phyloP scores from a whole-genome alignment of 208 protist genomes.

The Acanthamoeba triangularis region DNA sequence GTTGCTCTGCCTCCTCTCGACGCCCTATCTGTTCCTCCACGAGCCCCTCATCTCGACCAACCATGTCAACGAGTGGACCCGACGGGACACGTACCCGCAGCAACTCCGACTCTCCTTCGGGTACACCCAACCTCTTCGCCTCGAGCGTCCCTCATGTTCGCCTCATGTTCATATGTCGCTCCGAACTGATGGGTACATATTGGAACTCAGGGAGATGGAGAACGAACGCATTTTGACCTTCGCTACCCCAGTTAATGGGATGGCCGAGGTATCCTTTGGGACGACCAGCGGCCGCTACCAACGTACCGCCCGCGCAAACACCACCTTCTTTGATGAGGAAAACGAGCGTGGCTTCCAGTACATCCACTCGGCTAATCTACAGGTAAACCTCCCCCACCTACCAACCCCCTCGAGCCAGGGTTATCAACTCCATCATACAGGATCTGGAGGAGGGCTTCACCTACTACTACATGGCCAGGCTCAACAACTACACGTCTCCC shows the following conservation, averaged over 20 bases:
- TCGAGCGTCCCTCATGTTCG: too few relatives aligned
- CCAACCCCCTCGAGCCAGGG: background rate
- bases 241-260: background rate
- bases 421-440: background rate
- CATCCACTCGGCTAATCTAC: background rate
- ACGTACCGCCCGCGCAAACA: background rate
- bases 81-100: background rate
- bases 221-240: background rate
- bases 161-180: background rate
- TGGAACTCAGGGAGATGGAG: background rate
- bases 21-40: too few relatives aligned
- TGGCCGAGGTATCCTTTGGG: background rate
- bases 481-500: background rate
- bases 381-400: background rate
- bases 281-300: background rate
- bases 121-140: background rate
- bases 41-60: too few relatives aligned
- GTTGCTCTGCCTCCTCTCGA: too few relatives aligned
- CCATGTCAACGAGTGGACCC: too few relatives aligned
- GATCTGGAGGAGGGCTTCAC: background rate
- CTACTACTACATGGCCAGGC: background rate
- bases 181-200: background rate
- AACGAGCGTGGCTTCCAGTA: background rate
- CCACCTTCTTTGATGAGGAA: background rate
- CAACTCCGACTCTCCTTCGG: background rate